Evolutionary conservation across 805 yeast species (phyloP), one percentile per base, ranked within the genome.

Genomic region (Groenewaldozyma tartarivorans): DNA sequence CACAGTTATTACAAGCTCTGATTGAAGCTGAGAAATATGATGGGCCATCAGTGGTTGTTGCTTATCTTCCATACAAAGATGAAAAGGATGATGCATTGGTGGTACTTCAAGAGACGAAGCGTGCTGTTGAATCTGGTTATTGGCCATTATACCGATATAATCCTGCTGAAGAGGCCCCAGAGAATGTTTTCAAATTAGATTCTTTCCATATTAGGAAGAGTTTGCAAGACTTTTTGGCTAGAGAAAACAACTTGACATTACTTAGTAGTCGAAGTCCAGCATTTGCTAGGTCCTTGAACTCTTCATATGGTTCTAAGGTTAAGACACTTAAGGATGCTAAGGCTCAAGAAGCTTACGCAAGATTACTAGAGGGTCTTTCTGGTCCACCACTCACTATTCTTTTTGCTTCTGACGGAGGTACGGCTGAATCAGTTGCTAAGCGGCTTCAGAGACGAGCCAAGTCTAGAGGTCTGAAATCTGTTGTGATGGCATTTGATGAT

Each of bases 131-230:
- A 54, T 68, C 87, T 26, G 97, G 97, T n/a, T 81, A 81, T 66
- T 87, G 96, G 94, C 97, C 97, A 36, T 71, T 90, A 47, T 90
- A 88, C 66, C 72, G 96, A 58, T 90, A 72, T 64, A 72, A 85
- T 52, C 95, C 96, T 42, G 48, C 60, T 6, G 60, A 70, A 38
- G 58, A 63, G 3, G 69, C 67, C 27, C n/a, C n/a, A n/a, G 13
- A 24, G 29, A 74, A 77, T n/a, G 58, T 60, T 38, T 90, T 90
- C 71, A 76, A 76, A 53, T 71, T 90, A 41, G 96, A 90, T 60
- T 87, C 96, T 4, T 77, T 88, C 13, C 77, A 77, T 41, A 75
- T 90, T 55, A 79, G 79, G 60, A 76, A 78, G 52, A 85, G 81
- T 51, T 68, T 90, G 48, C 74, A 79, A 55, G 77, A 74, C 22